Percentiles rank a stretch among this genome's conserved stretches.
These are phyloP conservation scores for Ophiostoma fasciatum DNA, from an alignment of 2,329 filamentous ascomycete species.

Conservation along the genomic window DNA sequence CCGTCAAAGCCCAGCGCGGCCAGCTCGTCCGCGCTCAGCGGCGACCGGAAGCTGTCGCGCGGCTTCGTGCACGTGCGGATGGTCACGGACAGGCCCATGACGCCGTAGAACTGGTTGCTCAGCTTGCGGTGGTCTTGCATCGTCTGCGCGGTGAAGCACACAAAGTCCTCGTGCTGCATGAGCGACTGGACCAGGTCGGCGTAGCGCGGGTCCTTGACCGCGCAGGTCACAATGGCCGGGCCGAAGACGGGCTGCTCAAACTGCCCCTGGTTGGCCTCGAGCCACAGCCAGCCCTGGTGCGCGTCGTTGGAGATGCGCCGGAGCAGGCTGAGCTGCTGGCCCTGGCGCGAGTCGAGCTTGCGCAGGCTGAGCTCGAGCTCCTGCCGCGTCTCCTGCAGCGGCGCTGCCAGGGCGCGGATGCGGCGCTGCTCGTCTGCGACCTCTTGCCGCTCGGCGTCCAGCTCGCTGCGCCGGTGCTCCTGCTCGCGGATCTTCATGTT, in stretches of 20 bases:
- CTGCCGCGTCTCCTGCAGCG: constrained; percentile 7
- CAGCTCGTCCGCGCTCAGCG: constrained; percentile 41
- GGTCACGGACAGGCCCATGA: constrained; percentile 54
- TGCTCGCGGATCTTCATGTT: constrained; percentile 58
- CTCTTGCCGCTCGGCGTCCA: constrained; percentile 27
- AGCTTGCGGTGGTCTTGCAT: constrained; percentile 60
- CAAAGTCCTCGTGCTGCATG: constrained; percentile 35
- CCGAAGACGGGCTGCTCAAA: constrained; percentile 70
- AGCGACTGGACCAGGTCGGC: constrained; percentile 39
- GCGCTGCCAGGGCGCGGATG: constrained; percentile 4
- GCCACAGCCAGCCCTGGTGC: constrained; percentile 63
- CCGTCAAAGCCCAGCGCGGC: constrained; percentile 53
- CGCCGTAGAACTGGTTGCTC: constrained; percentile 46
- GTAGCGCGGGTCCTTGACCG: constrained; percentile 57
- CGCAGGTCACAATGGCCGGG: constrained; percentile 67
- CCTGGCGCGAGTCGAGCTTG: constrained; percentile 57
- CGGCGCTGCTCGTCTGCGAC: constrained; percentile 13
- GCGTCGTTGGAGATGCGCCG: constrained; percentile 46
- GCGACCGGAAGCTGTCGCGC: constrained; percentile 38
- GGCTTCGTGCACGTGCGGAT: constrained; percentile 48
- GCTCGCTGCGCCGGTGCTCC: constrained; percentile 40
- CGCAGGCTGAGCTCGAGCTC: constrained; percentile 11
- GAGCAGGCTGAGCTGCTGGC: constrained; percentile 57
- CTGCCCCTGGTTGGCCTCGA: constrained; percentile 50
- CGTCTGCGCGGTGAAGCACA: constrained; percentile 65